Conservation (phyloP, 345 rosid genomes). For the Combretum micranthum region DNA sequence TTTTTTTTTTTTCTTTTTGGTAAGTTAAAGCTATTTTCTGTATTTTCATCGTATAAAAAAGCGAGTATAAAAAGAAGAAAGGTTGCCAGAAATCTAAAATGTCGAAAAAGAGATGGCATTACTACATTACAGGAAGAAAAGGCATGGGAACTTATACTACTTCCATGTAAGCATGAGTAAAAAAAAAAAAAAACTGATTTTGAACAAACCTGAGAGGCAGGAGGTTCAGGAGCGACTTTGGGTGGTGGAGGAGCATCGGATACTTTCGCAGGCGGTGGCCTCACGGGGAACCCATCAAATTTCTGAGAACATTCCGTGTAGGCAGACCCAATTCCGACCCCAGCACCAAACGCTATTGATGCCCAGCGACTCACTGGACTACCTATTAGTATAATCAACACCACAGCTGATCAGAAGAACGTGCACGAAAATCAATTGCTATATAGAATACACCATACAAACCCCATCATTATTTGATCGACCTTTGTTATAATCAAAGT, state of each 20-base stretch:
- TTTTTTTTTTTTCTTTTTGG: too few species aligned
- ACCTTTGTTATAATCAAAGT: neutral
- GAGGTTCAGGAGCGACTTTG: slow-evolving; percentile 33
- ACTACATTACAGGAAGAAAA: too few species aligned
- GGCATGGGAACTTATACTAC: neutral
- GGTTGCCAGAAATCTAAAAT: too few species aligned
- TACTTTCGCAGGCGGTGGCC: slow-evolving; percentile 34
- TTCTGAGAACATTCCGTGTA: slow-evolving; percentile 62
- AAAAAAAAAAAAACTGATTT: neutral
- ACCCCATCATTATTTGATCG: too few species aligned
- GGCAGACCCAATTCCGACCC: slow-evolving; percentile 89
- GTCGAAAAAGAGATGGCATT: too few species aligned
- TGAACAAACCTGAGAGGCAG: slow-evolving; percentile 8
- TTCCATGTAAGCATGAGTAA: neutral
- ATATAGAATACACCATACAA: neutral
- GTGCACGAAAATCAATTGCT: neutral
- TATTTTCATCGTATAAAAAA: too few species aligned
- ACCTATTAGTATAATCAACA: slow-evolving; percentile 30
- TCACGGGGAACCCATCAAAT: slow-evolving; percentile 48
- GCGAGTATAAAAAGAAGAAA: too few species aligned
- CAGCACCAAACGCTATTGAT: slow-evolving; percentile 88
- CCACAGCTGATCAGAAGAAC: neutral
- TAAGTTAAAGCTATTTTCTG: too few species aligned
- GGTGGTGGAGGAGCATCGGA: slow-evolving; percentile 31
- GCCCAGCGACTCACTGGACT: slow-evolving; percentile 87